Evolutionary conservation across 2,329 filamentous ascomycete species (phyloP).

Genomic region (Ascochyta koolunga): DNA sequence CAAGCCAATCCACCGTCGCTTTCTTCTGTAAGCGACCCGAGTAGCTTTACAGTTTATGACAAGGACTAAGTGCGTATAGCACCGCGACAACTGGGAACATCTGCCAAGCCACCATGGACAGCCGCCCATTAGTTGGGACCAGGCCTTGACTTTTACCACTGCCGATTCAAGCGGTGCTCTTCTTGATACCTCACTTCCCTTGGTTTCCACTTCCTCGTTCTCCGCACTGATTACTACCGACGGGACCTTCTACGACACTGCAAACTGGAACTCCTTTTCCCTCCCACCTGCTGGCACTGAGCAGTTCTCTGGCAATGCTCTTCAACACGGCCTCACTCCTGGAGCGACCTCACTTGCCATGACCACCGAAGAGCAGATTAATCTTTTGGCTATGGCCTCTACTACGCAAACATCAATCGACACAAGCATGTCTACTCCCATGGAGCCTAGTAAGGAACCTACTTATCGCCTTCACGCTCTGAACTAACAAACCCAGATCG

Average conservation of each 20-base stretch:
- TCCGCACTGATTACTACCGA: conserved; percentile 24
- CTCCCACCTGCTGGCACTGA: conserved; percentile 21
- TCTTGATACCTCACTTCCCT: conserved; percentile 27
- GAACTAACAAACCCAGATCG: conserved; percentile 28
- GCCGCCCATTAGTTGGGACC: conserved; percentile 38
- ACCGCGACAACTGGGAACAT: conserved; percentile 28
- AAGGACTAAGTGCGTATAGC: conserved; percentile 9
- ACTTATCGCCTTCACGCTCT: neutral
- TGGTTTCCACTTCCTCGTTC: conserved; percentile 33
- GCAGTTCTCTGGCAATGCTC: conserved; percentile 30
- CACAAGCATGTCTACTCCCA: conserved; percentile 27
- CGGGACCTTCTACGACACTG: conserved; percentile 26
- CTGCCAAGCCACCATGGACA: conserved; percentile 34
- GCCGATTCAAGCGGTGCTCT: conserved; percentile 27
- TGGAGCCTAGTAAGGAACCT: conserved; percentile 33
- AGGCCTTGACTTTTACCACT: conserved; percentile 32
- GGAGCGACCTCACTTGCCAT: conserved; percentile 18
- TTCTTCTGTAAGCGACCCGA: conserved; percentile 28
- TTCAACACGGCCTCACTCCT: conserved; percentile 22
- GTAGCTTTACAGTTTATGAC: neutral
- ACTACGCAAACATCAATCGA: conserved; percentile 19
- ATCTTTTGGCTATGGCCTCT: conserved; percentile 27
- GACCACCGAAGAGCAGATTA: conserved; percentile 19
- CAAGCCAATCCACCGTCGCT: conserved; percentile 23
- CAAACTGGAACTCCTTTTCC: conserved; percentile 35